Conservation (phyloP, 2,329 filamentous ascomycete species). For the Chrysoporthe deuterocubensis region DNA sequence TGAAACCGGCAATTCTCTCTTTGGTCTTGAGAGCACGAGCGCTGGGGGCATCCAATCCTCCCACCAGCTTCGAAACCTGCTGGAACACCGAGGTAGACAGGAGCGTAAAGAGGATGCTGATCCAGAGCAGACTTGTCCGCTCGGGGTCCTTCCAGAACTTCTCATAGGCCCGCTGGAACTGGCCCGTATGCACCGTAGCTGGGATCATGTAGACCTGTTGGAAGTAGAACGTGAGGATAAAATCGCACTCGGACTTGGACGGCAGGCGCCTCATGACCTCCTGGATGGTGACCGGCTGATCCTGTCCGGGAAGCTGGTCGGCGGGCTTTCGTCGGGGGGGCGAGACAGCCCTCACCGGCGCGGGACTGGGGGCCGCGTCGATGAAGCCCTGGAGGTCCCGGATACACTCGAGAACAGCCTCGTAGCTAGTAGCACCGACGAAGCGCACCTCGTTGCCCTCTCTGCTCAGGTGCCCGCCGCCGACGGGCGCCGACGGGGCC, state of each 20-base stretch:
- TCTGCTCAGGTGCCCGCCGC: slow-evolving; percentile 20
- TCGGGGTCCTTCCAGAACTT: slow-evolving; percentile 50
- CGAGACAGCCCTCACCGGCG: not conserved
- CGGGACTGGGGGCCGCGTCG: slow-evolving; percentile 10
- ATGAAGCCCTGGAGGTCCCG: slow-evolving; percentile 46
- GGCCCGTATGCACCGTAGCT: slow-evolving; percentile 45
- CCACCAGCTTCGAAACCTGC: slow-evolving; percentile 37
- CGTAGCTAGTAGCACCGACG: slow-evolving; percentile 46
- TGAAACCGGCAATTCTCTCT: slow-evolving; percentile 35
- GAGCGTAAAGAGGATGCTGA: slow-evolving; percentile 55
- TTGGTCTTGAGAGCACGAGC: slow-evolving; percentile 34
- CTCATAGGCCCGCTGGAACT: slow-evolving; percentile 54
- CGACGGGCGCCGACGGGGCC: slow-evolving; percentile 17
- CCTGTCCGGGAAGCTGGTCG: slow-evolving; percentile 38
- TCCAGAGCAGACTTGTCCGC: slow-evolving; percentile 50
- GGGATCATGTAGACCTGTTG: slow-evolving; percentile 43
- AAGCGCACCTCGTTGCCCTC: slow-evolving; percentile 34
- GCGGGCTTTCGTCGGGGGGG: slow-evolving; percentile 28
- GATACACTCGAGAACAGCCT: slow-evolving; percentile 47
- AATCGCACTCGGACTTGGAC: slow-evolving; percentile 42
- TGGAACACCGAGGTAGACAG: slow-evolving; percentile 47
- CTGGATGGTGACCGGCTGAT: slow-evolving; percentile 35
- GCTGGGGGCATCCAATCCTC: slow-evolving; percentile 30
- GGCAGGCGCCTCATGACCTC: slow-evolving; percentile 43
- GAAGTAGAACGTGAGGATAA: slow-evolving; percentile 45